Percentiles rank a stretch among this genome's conserved stretches.
Conservation (phyloP, 345 rosid species). For the Nasturtium officinale region DNA sequence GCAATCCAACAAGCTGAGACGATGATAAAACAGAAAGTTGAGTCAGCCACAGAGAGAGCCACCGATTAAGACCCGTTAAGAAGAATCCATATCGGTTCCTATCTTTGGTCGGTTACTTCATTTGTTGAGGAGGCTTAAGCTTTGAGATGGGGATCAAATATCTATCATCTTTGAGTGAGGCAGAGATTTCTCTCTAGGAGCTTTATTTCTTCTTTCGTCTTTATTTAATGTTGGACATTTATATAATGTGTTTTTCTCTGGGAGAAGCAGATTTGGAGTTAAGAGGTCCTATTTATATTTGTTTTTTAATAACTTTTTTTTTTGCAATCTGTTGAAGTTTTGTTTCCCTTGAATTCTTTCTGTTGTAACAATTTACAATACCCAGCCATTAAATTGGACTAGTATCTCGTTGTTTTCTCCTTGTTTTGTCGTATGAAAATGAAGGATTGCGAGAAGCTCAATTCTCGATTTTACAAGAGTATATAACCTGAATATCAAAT, state of each 20-base stretch:
- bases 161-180: slow-evolving; percentile 34
- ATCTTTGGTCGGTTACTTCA: slow-evolving; percentile 24
- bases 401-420: too few relatives aligned
- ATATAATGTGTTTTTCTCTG: slow-evolving; percentile 33
- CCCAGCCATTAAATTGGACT: slow-evolving; percentile 18
- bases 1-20: slow-evolving; percentile 83
- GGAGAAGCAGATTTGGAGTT: slow-evolving; percentile 39
- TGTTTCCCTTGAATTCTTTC: slow-evolving; percentile 38
- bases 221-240: slow-evolving; percentile 1
- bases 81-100: slow-evolving; percentile 12
- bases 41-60: slow-evolving; percentile 77
- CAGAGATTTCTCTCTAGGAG: slow-evolving; percentile 33
- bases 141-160: slow-evolving; percentile 31
- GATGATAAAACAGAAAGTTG: slow-evolving; percentile 94
- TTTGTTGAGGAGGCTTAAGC: slow-evolving; percentile 35
- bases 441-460: too few relatives aligned
- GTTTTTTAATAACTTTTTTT: slow-evolving; percentile 25
- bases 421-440: too few relatives aligned
- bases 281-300: slow-evolving; percentile 38
- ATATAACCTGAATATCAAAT: too few relatives aligned
- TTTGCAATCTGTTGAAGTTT: slow-evolving; percentile 40
- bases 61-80: slow-evolving; percentile 49
- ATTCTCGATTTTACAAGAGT: too few relatives aligned
- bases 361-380: slow-evolving; percentile 41
- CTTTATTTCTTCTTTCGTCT: slow-evolving; percentile 31